Percentiles rank a stretch among this genome's conserved stretches.
phyloP scores from a whole-genome alignment of 192 early-diverging fungal genomes.

The Pilobolus umbonatus region DNA sequence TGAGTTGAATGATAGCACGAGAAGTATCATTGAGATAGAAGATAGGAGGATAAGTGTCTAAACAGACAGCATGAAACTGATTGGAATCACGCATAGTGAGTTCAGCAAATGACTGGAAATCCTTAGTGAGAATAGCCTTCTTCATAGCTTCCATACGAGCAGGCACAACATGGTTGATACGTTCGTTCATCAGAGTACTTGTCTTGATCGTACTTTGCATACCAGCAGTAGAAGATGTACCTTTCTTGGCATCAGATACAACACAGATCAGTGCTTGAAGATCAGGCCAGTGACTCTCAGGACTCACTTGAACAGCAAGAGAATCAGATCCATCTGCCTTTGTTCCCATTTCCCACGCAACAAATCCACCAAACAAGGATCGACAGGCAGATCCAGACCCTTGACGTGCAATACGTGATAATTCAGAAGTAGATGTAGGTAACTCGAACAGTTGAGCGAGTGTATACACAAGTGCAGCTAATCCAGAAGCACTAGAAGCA shows the following conservation, averaged over 20 bases:
- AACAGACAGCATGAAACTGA: constrained; percentile 97
- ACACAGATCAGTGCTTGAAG: constrained; percentile 94
- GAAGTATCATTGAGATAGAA: constrained; percentile 97
- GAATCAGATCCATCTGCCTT: constrained; percentile 80
- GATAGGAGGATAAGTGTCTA: constrained; percentile 99
- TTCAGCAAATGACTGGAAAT: constrained; percentile 92
- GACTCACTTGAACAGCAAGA: constrained; percentile 87
- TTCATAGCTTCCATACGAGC: constrained; percentile 86
- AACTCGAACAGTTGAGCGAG: constrained; percentile 72
- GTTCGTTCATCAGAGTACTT: constrained; percentile 77
- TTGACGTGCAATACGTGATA: constrained; percentile 88
- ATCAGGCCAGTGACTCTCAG: constrained; percentile 91
- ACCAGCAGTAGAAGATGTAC: constrained; percentile 84
- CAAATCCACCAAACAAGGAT: constrained; percentile 96
- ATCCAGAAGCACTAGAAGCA: constrained; percentile 95
- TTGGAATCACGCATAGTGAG: constrained; percentile 98
- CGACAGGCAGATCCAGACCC: constrained; percentile 98
- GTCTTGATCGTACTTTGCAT: constrained; percentile 98
- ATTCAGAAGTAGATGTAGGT: constrained; percentile 61
- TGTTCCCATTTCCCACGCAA: constrained; percentile 93
- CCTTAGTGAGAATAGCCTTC: constrained; percentile 71
- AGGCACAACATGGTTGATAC: constrained; percentile 84
- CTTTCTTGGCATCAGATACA: constrained; percentile 90
- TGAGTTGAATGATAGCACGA: constrained; percentile 75
- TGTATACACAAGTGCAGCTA: constrained; percentile 87